These are phyloP conservation scores for Salvia miltiorrhiza DNA, from an alignment of 257 asterid genomes.

Conservation along the genomic window DNA sequence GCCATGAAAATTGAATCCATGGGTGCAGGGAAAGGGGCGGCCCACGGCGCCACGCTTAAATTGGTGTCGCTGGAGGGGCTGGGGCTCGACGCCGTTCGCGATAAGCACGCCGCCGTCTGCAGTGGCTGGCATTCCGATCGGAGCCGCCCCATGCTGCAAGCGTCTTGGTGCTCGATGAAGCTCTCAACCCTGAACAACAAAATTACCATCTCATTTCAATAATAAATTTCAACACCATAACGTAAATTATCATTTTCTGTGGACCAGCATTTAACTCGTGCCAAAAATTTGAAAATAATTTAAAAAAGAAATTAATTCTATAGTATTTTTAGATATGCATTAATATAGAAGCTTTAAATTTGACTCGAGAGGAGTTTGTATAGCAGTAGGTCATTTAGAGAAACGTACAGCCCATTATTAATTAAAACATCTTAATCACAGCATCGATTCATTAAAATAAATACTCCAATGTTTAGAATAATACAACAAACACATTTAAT, in stretches of 20 bases:
- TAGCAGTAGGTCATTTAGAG: too few species aligned
- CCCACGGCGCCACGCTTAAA: conserved; percentile 32
- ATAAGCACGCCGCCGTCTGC: conserved; percentile 39
- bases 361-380: too few species aligned
- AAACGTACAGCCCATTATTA: too few species aligned
- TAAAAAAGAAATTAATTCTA: conserved; percentile 3
- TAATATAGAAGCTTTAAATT: neutral
- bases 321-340: neutral
- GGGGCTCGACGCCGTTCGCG: conserved; percentile 55
- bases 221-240: neutral
- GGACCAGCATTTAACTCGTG: conserved; percentile 2
- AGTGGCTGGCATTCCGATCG: conserved; percentile 38
- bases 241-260: neutral
- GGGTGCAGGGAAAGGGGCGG: neutral
- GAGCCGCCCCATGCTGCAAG: conserved; percentile 46
- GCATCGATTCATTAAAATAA: too few species aligned
- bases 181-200: conserved; percentile 66
- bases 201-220: too few species aligned
- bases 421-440: neutral
- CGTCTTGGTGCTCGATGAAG: conserved; percentile 74
- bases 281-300: neutral
- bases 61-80: conserved; percentile 51
- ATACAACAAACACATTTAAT: too few species aligned
- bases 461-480: neutral
- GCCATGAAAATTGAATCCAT: conserved; percentile 6